Conservation (phyloP, 2,329 filamentous ascomycete genomes). For the Apiospora sp. region DNA sequence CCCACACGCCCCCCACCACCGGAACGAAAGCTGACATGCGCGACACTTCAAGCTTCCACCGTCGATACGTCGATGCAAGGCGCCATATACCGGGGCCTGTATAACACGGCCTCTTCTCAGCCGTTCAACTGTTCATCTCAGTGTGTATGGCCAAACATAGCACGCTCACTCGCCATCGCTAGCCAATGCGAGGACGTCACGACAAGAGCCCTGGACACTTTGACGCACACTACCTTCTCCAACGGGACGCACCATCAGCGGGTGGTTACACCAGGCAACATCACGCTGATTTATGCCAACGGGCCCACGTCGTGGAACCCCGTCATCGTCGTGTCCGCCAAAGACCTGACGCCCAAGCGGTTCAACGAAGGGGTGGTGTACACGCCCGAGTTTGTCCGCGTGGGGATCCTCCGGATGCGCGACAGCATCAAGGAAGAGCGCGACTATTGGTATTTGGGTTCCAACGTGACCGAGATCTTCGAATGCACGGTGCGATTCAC, state of each 20-base stretch:
- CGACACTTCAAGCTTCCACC: conserved; percentile 20
- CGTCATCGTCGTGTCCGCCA: conserved; percentile 25
- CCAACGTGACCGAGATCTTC: conserved; percentile 22
- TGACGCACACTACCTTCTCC: neutral
- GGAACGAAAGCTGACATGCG: neutral
- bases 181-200: conserved; percentile 32
- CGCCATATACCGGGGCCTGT: conserved; percentile 33
- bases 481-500: conserved; percentile 30
- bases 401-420: conserved; percentile 26
- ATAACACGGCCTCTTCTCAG: conserved; percentile 23
- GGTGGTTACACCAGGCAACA: conserved; percentile 16
- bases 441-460: neutral
- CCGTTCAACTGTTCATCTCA: conserved; percentile 31
- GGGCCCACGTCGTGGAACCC: conserved; percentile 25
- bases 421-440: too few species aligned
- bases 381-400: conserved; percentile 25
- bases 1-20: too few species aligned
- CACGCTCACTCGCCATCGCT: conserved; percentile 31
- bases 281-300: conserved; percentile 10
- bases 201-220: conserved; percentile 25
- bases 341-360: neutral
- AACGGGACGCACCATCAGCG: conserved; percentile 24
- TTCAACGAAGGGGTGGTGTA: neutral
- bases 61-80: conserved; percentile 32
- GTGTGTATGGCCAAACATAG: conserved; percentile 31